Percentiles rank a stretch among this genome's conserved stretches.
Evolutionary conservation across 805 yeast genomes (phyloP).

Genomic region (Clavispora phyllophila): DNA sequence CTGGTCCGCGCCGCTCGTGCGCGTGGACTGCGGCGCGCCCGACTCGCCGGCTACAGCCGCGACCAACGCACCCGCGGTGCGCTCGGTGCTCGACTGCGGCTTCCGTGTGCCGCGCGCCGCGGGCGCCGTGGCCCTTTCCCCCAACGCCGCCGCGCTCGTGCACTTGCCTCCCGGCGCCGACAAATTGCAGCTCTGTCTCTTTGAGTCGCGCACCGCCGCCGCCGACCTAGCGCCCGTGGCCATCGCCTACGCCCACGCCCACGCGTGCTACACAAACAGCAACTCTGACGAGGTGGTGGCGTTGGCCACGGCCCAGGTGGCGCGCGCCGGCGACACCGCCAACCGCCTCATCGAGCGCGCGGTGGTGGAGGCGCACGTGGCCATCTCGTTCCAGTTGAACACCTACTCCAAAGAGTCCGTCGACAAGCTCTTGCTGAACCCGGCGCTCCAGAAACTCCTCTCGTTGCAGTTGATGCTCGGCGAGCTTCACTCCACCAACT

Average conservation of each 20-base stretch:
- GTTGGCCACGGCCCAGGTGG: slow-evolving; percentile 37
- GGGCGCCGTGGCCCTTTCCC: slow-evolving; percentile 3
- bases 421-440: slow-evolving; percentile 69
- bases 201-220: not conserved
- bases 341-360: slow-evolving; percentile 37
- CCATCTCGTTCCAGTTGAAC: slow-evolving; percentile 68
- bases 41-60: too few species aligned
- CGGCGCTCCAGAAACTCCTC: slow-evolving; percentile 69
- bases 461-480: slow-evolving; percentile 69
- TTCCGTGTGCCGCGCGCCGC: slow-evolving; percentile 49
- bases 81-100: slow-evolving; percentile 50
- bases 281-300: slow-evolving; percentile 67
- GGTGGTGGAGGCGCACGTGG: slow-evolving; percentile 65
- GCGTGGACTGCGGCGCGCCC: not conserved
- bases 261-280: slow-evolving; percentile 62
- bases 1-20: not conserved
- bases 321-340: slow-evolving; percentile 5
- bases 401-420: slow-evolving; percentile 62
- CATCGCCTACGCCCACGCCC: slow-evolving; percentile 62
- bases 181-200: not conserved
- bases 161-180: not conserved
- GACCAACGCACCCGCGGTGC: too few species aligned
- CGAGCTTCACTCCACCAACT: slow-evolving; percentile 26
- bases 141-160: slow-evolving; percentile 1
- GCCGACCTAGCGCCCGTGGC: slow-evolving; percentile 48